A percentile compares a stretch with the other conserved stretches of the same genome.
Conservation (phyloP, 2,329 filamentous ascomycete genomes). For the Gaeumannomyces sp. region DNA sequence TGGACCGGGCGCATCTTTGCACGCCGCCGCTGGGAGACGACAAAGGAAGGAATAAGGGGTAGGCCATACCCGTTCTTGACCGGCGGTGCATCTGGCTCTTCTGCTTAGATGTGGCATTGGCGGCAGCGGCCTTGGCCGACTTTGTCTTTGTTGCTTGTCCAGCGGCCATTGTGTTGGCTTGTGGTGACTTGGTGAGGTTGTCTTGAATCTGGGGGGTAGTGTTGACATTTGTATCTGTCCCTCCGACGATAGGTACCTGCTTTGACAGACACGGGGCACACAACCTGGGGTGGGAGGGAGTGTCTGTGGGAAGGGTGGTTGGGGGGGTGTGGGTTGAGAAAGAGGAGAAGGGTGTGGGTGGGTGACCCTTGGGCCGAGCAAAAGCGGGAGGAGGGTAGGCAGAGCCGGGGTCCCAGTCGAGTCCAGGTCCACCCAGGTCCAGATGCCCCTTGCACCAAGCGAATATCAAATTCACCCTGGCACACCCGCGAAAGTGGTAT, state of each 20-base stretch:
- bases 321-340: constrained; percentile 17
- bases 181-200: constrained; percentile 41
- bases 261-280: constrained; percentile 24
- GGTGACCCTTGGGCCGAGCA: constrained; percentile 29
- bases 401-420: constrained; percentile 27
- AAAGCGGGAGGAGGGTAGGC: constrained; percentile 30
- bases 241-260: constrained; percentile 34
- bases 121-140: constrained; percentile 43
- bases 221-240: constrained; percentile 57
- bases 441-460: constrained; percentile 22
- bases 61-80: constrained; percentile 80
- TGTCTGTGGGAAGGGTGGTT: constrained; percentile 17
- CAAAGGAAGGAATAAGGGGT: constrained; percentile 8
- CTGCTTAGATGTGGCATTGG: constrained; percentile 51
- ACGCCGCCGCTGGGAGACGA: constrained; percentile 13
- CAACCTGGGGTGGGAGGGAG: constrained; percentile 16
- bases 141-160: constrained; percentile 45
- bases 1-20: constrained; percentile 24
- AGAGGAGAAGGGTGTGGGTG: constrained; percentile 14
- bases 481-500: no score
- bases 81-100: constrained; percentile 87
- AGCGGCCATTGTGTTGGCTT: constrained; percentile 53
- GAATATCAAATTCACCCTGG: constrained; percentile 25
- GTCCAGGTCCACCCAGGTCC: constrained; percentile 26
- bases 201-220: constrained; percentile 54